Conservation (phyloP, 331 rosid species). For the Erythrophleum ivorense region DNA sequence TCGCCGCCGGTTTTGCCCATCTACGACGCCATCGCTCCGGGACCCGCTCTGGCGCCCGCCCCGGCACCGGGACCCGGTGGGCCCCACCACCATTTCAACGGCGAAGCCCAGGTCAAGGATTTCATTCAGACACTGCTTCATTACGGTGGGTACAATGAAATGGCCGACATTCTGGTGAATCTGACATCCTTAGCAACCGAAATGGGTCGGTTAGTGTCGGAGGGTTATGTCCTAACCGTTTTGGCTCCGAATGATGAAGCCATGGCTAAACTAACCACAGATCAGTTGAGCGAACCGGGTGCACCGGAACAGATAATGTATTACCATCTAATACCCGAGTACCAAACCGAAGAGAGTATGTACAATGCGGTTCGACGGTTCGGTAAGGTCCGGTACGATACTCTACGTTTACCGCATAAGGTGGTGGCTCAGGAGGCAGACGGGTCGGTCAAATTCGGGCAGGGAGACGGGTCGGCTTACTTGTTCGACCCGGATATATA, state of each 20-base stretch:
- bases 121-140: constrained; percentile 77
- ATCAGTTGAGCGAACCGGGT: constrained; percentile 87
- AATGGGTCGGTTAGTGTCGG: constrained; percentile 82
- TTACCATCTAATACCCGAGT: constrained; percentile 77
- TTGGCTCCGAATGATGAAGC: constrained; percentile 89
- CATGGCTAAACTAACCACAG: constrained; percentile 87
- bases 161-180: constrained; percentile 84
- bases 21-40: constrained; percentile 79
- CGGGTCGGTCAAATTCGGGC: constrained; percentile 86
- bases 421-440: constrained; percentile 84
- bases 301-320: constrained; percentile 88
- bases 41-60: constrained; percentile 73
- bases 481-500: constrained; percentile 86
- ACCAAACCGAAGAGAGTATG: constrained; percentile 90
- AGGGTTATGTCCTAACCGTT: constrained; percentile 78
- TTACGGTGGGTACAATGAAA: constrained; percentile 84
- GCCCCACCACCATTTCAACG: constrained; percentile 75
- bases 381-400: constrained; percentile 73
- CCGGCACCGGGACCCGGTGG: constrained; percentile 94
- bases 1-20: constrained; percentile 65
- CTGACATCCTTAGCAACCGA: constrained; percentile 77
- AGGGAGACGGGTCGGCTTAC: constrained; percentile 73
- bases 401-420: constrained; percentile 76
- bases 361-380: constrained; percentile 80
- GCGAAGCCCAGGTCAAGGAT: constrained; percentile 74